Conservation (phyloP, 805 yeast genomes). For the Yarrowia alimentaria region DNA sequence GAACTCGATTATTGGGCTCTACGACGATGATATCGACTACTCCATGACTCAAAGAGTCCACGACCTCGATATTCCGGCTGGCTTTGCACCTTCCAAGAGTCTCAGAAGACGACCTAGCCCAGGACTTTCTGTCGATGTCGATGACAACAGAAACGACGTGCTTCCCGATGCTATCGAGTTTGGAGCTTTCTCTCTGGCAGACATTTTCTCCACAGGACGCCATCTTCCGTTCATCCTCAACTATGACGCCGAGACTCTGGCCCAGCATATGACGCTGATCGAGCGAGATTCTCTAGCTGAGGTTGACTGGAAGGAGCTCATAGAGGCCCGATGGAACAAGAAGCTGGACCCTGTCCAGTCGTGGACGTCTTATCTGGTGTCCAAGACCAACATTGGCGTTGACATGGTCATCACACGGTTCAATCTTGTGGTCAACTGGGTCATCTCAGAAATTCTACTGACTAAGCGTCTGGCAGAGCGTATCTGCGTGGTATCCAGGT, state of each 20-base stretch:
- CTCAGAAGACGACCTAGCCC: conserved; percentile 7
- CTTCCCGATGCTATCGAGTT: conserved; percentile 19
- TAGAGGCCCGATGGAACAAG: conserved; percentile 72
- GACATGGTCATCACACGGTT: conserved; percentile 81
- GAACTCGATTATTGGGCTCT: conserved; percentile 12
- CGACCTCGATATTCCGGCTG: conserved; percentile 21
- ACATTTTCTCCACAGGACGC: conserved; percentile 41
- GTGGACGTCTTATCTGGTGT: conserved; percentile 75
- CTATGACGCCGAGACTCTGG: conserved; percentile 62
- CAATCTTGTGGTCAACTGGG: conserved; percentile 88
- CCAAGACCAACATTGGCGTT: conserved; percentile 63
- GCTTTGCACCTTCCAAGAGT: conserved; percentile 17
- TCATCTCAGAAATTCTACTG: conserved; percentile 78
- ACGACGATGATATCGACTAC: neutral
- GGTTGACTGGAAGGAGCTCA: conserved; percentile 87
- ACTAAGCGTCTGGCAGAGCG: conserved; percentile 61
- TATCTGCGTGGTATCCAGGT: conserved; percentile 71
- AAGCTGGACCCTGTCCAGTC: conserved; percentile 67
- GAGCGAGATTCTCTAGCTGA: conserved; percentile 82
- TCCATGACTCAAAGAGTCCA: conserved; percentile 7
- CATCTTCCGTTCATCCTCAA: conserved; percentile 84
- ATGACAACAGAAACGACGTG: no score
- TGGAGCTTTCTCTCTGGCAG: conserved; percentile 4
- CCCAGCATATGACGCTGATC: conserved; percentile 80
- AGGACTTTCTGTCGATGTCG: neutral